phyloP scores from a whole-genome alignment of 208 protist genomes.

The Leishmania tropica region DNA sequence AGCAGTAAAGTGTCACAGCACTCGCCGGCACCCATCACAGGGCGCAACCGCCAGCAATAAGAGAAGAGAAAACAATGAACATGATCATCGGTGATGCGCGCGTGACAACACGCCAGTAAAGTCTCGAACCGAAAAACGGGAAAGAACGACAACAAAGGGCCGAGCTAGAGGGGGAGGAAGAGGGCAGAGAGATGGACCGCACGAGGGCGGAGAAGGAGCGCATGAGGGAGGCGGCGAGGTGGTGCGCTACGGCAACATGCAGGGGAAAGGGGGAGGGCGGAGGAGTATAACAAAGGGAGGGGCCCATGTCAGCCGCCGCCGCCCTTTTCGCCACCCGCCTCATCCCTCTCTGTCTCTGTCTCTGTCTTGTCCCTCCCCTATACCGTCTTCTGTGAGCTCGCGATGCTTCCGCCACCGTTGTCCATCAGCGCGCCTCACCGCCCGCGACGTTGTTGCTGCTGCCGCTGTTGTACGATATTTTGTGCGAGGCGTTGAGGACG shows the following conservation, averaged over 20 bases:
- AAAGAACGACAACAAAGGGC: too few species aligned
- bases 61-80: too few species aligned
- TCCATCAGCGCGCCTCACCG: not conserved
- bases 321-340: not conserved
- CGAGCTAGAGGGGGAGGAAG: not conserved
- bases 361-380: not conserved
- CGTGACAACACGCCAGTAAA: not conserved
- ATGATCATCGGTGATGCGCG: too few species aligned
- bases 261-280: too few species aligned
- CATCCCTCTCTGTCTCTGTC: not conserved
- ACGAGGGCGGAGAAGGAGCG: not conserved
- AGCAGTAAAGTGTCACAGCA: not conserved
- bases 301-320: not conserved
- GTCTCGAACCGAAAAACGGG: not conserved
- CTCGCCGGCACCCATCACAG: too few species aligned
- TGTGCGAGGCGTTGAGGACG: conserved; percentile 39
- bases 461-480: conserved; percentile 19
- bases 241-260: not conserved
- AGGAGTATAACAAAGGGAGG: too few species aligned
- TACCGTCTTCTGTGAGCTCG: not conserved
- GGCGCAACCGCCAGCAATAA: too few species aligned
- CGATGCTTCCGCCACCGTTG: not conserved
- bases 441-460: not conserved
- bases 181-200: not conserved
- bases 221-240: not conserved